Conservation (phyloP, 2,329 filamentous ascomycete species). For the Clathrospora elynae region DNA sequence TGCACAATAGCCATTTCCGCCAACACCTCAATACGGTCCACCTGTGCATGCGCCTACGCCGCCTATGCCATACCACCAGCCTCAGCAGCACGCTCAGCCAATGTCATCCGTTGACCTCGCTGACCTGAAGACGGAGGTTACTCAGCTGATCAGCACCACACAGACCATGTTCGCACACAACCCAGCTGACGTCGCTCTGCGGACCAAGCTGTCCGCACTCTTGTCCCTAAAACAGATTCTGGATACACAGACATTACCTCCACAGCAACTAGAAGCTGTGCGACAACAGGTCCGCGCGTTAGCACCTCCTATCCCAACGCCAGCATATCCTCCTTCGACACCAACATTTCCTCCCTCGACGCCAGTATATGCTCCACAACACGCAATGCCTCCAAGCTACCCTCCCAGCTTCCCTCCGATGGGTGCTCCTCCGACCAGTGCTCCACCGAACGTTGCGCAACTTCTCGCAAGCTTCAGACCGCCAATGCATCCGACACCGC, state of each 20-base stretch:
- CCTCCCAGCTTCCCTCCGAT: slow-evolving; percentile 25
- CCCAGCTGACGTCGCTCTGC: slow-evolving; percentile 75
- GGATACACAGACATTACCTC: slow-evolving; percentile 75
- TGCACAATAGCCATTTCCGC: slow-evolving; percentile 22
- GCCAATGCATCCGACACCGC: slow-evolving; percentile 26
- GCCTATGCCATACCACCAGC: slow-evolving; percentile 38
- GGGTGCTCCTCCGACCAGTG: slow-evolving; percentile 25
- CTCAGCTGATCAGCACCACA: slow-evolving; percentile 73
- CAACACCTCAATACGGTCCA: slow-evolving; percentile 35
- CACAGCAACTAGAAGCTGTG: slow-evolving; percentile 81
- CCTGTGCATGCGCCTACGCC: slow-evolving; percentile 29
- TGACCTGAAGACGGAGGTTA: slow-evolving; percentile 81
- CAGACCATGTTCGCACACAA: slow-evolving; percentile 76
- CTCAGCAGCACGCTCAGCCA: slow-evolving; percentile 36
- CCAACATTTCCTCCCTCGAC: slow-evolving; percentile 44
- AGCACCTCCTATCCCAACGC: slow-evolving; percentile 63
- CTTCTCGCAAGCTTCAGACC: slow-evolving; percentile 35
- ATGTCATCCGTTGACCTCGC: slow-evolving; percentile 53
- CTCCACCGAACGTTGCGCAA: slow-evolving; percentile 38
- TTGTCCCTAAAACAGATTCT: slow-evolving; percentile 82
- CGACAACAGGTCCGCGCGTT: slow-evolving; percentile 83
- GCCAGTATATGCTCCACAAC: slow-evolving; percentile 38
- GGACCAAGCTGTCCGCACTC: slow-evolving; percentile 81
- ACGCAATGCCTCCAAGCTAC: slow-evolving; percentile 23
- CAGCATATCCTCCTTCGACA: no score